phyloP scores from a whole-genome alignment of 768 basidiomycete species.

The Tremella yokohamensis region DNA sequence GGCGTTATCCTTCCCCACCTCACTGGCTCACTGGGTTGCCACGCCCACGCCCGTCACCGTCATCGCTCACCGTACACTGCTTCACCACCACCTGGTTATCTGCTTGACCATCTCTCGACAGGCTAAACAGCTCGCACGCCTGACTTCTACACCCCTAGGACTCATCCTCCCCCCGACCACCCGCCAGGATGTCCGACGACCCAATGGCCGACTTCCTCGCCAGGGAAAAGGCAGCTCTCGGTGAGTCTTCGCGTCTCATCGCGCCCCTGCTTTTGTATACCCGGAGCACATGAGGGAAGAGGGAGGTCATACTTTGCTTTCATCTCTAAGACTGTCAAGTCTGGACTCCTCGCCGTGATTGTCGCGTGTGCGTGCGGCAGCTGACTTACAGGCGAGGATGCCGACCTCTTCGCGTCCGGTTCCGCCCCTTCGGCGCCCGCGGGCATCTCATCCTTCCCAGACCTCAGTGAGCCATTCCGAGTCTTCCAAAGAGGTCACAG shows the following conservation, averaged over 20 bases:
- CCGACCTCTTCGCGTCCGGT: slow-evolving; percentile 47
- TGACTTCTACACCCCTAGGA: no score
- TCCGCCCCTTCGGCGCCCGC: slow-evolving; percentile 32
- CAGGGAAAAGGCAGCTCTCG: slow-evolving; percentile 45
- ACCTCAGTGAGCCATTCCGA: slow-evolving; percentile 34
- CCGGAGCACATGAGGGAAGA: neutral
- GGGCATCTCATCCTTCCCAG: slow-evolving; percentile 40
- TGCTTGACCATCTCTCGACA: no score
- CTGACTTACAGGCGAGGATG: slow-evolving; percentile 45
- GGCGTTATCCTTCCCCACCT: no score
- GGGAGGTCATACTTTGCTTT: no score
- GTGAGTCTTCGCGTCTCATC: slow-evolving; percentile 22
- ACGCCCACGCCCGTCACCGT: no score
- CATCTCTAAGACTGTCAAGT: no score
- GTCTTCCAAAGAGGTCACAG: neutral
- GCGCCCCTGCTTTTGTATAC: neutral
- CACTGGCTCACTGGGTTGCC: no score
- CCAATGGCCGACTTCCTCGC: slow-evolving; percentile 51
- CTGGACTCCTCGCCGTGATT: no score
- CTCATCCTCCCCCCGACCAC: neutral
- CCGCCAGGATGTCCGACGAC: slow-evolving; percentile 43
- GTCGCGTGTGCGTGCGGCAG: neutral
- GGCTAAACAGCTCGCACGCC: no score
- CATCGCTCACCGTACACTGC: no score
- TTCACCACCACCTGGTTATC: no score